These are phyloP conservation scores for Vachellia pachyceras DNA, from an alignment of 306 rosid species.

Conservation along the genomic window DNA sequence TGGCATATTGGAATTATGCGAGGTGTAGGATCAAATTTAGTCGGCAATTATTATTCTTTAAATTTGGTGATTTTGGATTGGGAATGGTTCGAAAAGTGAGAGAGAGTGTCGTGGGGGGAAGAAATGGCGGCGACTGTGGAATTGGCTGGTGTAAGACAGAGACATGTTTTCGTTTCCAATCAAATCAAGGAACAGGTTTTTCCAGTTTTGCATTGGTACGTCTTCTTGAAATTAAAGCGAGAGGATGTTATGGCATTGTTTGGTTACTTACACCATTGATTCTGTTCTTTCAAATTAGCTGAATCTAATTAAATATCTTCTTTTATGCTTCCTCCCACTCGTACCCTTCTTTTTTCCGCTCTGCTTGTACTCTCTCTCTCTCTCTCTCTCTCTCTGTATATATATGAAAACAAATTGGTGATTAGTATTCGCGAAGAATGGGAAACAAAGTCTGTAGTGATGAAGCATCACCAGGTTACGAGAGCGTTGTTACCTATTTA, in stretches of 20 bases:
- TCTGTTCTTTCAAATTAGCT: slow-evolving; percentile 9
- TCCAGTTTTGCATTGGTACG: slow-evolving; percentile 47
- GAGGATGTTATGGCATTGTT: slow-evolving; percentile 14
- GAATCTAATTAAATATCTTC: not conserved
- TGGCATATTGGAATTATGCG: not conserved
- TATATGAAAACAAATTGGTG: not conserved
- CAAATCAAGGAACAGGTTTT: slow-evolving; percentile 49
- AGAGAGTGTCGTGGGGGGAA: slow-evolving; percentile 35
- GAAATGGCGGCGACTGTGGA: slow-evolving; percentile 59
- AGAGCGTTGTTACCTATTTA: not conserved
- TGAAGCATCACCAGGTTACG: not conserved
- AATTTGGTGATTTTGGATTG: not conserved
- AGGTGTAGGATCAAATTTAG: not conserved
- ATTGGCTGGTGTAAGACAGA: not conserved
- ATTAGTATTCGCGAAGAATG: too few species aligned
- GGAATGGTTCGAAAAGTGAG: slow-evolving; percentile 24
- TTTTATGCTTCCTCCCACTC: not conserved
- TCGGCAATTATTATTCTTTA: too few species aligned
- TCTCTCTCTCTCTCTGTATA: too few species aligned
- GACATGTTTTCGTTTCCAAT: slow-evolving; percentile 34
- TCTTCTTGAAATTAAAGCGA: slow-evolving; percentile 1
- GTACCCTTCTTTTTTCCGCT: too few species aligned
- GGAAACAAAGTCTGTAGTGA: not conserved
- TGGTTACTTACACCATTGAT: not conserved
- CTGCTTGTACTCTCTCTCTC: too few species aligned